A percentile compares a stretch with the other conserved stretches of the same genome.
Conservation (phyloP, 306 rosid species). For the Mimosa bimucronata region DNA sequence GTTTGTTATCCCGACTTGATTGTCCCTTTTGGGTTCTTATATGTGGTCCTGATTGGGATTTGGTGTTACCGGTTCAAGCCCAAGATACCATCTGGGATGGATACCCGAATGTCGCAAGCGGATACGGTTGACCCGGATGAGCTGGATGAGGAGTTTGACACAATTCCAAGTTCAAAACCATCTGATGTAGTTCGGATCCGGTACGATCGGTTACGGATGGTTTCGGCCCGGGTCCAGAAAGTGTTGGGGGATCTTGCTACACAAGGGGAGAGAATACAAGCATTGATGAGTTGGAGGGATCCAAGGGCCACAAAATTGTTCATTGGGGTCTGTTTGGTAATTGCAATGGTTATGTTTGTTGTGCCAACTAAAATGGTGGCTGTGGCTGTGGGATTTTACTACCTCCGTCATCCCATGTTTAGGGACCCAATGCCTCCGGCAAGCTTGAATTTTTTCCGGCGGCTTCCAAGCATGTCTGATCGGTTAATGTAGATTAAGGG, state of each 20-base stretch:
- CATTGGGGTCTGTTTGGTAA: conserved; percentile 47
- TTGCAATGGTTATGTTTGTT: conserved; percentile 41
- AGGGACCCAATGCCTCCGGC: conserved; percentile 58
- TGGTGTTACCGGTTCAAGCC: conserved; percentile 89
- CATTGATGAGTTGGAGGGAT: conserved; percentile 90
- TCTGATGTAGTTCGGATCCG: conserved; percentile 68
- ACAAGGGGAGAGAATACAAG: conserved; percentile 91
- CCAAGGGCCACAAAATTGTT: conserved; percentile 82
- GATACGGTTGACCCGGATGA: conserved; percentile 88
- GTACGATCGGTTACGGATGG: conserved; percentile 76
- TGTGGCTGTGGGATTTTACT: conserved; percentile 78
- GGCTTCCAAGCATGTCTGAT: conserved; percentile 87
- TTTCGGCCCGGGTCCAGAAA: conserved; percentile 83
- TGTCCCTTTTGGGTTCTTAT: conserved; percentile 77
- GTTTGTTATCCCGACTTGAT: conserved; percentile 97
- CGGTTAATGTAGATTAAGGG: conserved; percentile 69
- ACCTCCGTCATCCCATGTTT: conserved; percentile 59
- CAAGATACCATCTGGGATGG: conserved; percentile 86
- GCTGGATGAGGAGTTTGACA: conserved; percentile 86
- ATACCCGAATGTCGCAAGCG: conserved; percentile 71
- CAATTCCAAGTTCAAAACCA: conserved; percentile 83
- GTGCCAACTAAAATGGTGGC: conserved; percentile 76
- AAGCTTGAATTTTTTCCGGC: conserved; percentile 57
- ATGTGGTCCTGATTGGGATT: conserved; percentile 81
- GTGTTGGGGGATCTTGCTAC: conserved; percentile 94